A percentile compares a stretch with the other conserved stretches of the same genome.
Evolutionary conservation across 1,284 basidiomycete species (phyloP).

Genomic region (Rhizoctonia solani): DNA sequence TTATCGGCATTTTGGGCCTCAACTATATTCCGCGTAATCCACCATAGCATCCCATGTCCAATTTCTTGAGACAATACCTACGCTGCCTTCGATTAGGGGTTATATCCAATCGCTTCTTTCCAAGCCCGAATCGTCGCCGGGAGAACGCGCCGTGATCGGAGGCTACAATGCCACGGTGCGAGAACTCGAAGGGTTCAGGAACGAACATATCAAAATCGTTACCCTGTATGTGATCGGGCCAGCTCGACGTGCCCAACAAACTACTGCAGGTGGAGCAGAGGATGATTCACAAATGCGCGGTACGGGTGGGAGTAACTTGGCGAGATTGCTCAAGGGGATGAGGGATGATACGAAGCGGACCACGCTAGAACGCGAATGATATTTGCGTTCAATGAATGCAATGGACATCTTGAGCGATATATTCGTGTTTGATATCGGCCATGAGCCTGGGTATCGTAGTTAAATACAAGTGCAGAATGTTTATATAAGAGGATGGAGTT

Average conservation of each 20-base stretch:
- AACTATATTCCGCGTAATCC: neutral
- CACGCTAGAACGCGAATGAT: neutral
- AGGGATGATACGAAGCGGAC: conserved; percentile 10
- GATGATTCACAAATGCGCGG: conserved; percentile 10
- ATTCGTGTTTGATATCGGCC: conserved; percentile 31
- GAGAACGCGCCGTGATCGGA: neutral
- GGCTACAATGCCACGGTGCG: conserved; percentile 4
- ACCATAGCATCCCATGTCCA: conserved; percentile 11
- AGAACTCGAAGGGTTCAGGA: conserved; percentile 13
- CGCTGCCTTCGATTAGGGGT: conserved; percentile 7
- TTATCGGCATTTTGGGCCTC: neutral
- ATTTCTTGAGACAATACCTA: conserved; percentile 2
- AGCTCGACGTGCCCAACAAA: conserved; percentile 1
- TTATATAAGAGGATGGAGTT: too few species aligned
- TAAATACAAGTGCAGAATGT: too few species aligned
- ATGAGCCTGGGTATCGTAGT: conserved; percentile 10
- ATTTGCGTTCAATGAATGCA: too few species aligned
- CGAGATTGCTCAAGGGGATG: conserved; percentile 18
- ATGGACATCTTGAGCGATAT: conserved; percentile 14
- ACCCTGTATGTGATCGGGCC: conserved; percentile 20
- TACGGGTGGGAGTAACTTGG: conserved; percentile 20
- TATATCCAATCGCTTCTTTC: conserved; percentile 5
- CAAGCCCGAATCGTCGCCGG: neutral
- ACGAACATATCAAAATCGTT: conserved; percentile 24
- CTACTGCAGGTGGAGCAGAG: neutral